Evolutionary conservation across 768 basidiomycete species (phyloP), one percentile per base, ranked within the genome.

Genomic region (Lepiota venenata): DNA sequence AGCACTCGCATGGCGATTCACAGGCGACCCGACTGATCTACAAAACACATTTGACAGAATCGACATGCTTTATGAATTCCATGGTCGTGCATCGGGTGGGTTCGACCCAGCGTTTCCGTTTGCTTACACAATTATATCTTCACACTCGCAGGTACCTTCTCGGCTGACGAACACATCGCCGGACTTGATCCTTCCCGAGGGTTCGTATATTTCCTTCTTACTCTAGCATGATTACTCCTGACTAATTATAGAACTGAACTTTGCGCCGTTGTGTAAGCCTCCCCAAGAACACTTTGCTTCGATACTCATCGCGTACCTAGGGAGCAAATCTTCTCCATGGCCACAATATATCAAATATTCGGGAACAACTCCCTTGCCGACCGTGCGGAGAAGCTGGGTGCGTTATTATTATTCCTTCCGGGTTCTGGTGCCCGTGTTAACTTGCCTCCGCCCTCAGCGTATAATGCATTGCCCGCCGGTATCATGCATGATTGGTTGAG

Each of bases 341-440:
- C 72, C 1, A 69, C 71, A 1, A 69, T 76, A 38, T 76, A 75
- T 51, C 69, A 73, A 48, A 71, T 65, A 15, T 69, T 75, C 18
- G 74, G 74, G 0, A 71, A 75, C 56, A 75, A 73, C 53, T 63
- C 72, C n/a, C 61, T 76, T 15, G 73, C 73, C 20, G 74, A 76
- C 40, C 62, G 71, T 49, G 69, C 60, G 3, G 74, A 74, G 61
- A 74, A 69, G 50, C 63, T 76, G 46, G 73, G 73, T 68, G 27
- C 0, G 57, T 32, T 14, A 5, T 37, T 9, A 42, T 16, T 27
- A 10, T 35, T n/a, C 21, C 29, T 22, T 21, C 2, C 4, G n/a
- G 25, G 25, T 47, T 40, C 7, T 8, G 15, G 21, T 18, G 40
- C 29, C 22, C n/a, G 42, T 29, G n/a, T 25, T 18, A 4, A 48